phyloP scores from a whole-genome alignment of 352 stramenopile species.

The Thraustotheca clavata region DNA sequence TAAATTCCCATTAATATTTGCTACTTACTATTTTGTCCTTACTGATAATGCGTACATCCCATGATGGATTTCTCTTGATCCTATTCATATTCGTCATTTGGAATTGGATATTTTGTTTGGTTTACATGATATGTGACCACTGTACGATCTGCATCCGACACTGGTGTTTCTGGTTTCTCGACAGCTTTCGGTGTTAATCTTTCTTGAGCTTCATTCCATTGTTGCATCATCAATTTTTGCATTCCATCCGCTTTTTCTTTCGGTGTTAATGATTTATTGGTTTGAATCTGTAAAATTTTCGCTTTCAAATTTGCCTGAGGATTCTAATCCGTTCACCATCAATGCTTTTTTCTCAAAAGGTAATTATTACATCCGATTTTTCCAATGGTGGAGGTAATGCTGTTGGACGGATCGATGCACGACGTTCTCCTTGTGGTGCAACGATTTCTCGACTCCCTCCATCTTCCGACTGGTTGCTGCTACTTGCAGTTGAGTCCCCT shows the following conservation, averaged over 20 bases:
- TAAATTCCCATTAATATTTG: background rate
- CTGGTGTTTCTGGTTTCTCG: slow-evolving; percentile 14
- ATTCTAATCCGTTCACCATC: slow-evolving; percentile 1
- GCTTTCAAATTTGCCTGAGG: slow-evolving; percentile 37
- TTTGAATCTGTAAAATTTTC: slow-evolving; percentile 72
- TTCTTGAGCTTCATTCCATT: slow-evolving; percentile 65
- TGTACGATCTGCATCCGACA: slow-evolving; percentile 8
- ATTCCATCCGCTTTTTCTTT: slow-evolving; percentile 79
- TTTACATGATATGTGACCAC: slow-evolving; percentile 19
- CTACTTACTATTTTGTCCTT: slow-evolving; percentile 18
- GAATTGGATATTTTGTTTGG: background rate
- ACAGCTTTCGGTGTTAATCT: slow-evolving; percentile 26
- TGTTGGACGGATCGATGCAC: slow-evolving; percentile 18
- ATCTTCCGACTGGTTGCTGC: slow-evolving; percentile 1
- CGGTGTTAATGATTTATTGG: slow-evolving; percentile 58
- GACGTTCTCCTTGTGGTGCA: background rate
- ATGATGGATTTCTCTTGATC: slow-evolving; percentile 53
- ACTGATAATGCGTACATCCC: slow-evolving; percentile 85
- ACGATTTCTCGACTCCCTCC: background rate
- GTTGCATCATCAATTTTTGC: slow-evolving; percentile 82
- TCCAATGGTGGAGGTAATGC: slow-evolving; percentile 16
- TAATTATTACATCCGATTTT: background rate
- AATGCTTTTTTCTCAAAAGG: background rate
- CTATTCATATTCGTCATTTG: slow-evolving; percentile 23
- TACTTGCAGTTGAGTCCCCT: background rate